A percentile compares a stretch with the other conserved stretches of the same genome.
Evolutionary conservation across 2,329 filamentous ascomycete species (phyloP).

Genomic region (Trichoderma sp.): DNA sequence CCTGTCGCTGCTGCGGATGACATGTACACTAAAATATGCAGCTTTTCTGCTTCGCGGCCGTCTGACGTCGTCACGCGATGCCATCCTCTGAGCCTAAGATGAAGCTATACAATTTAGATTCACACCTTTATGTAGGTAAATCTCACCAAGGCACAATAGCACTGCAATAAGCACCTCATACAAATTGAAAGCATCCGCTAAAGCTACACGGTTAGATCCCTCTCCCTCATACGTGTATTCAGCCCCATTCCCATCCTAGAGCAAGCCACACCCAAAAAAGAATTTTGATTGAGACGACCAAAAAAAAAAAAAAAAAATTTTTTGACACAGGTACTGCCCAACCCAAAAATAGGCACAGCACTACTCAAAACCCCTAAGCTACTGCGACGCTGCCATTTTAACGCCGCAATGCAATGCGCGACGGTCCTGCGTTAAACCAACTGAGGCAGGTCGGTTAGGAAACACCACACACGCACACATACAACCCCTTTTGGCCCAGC

Average conservation of each 20-base stretch:
- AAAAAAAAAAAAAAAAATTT: neutral
- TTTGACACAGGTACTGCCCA: neutral
- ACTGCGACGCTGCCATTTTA: neutral
- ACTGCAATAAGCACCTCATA: neutral
- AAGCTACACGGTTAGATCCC: neutral
- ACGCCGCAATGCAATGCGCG: neutral
- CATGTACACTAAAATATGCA: conserved; percentile 41
- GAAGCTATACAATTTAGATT: neutral
- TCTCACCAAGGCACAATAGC: neutral
- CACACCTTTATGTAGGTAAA: neutral
- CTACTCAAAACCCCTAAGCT: neutral
- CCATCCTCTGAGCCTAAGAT: neutral
- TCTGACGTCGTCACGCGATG: neutral
- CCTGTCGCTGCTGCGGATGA: conserved; percentile 53
- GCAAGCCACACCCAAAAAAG: neutral
- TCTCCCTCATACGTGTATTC: neutral
- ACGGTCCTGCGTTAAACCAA: neutral
- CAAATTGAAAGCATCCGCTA: neutral
- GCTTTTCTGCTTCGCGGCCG: conserved; percentile 64
- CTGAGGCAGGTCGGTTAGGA: neutral
- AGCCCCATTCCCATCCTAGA: neutral
- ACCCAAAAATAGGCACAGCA: neutral
- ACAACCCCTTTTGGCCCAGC: neutral
- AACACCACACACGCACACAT: neutral
- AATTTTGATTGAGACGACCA: neutral